These are phyloP conservation scores for Pythium rishiriense DNA, from an alignment of 352 stramenopile species.

Conservation along the genomic window DNA sequence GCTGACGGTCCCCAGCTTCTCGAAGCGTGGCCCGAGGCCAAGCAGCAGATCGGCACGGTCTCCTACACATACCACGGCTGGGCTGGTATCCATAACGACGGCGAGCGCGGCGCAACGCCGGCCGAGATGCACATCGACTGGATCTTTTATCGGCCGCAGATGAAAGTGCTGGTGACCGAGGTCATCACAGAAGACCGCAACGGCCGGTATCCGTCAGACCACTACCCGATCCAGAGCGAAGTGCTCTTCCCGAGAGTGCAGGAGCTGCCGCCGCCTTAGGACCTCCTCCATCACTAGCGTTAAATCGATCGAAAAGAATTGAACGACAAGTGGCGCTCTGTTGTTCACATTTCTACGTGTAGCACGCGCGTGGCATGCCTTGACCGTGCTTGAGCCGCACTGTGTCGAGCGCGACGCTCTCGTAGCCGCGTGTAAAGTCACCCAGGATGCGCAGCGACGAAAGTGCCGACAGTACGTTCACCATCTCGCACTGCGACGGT, in stretches of 20 bases:
- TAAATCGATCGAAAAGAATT: not conserved
- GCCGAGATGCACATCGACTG: conserved; percentile 88
- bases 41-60: conserved; percentile 68
- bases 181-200: conserved; percentile 84
- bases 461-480: conserved; percentile 85
- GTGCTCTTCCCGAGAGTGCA: conserved; percentile 71
- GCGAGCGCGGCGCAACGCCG: conserved; percentile 58
- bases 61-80: conserved; percentile 89
- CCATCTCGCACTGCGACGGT: conserved; percentile 85
- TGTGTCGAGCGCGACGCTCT: conserved; percentile 88
- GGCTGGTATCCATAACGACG: conserved; percentile 82
- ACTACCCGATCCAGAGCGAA: conserved; percentile 86
- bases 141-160: conserved; percentile 84
- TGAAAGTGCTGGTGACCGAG: conserved; percentile 74
- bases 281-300: too few species aligned
- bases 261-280: conserved; percentile 41
- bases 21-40: conserved; percentile 73
- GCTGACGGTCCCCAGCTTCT: conserved; percentile 54
- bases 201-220: conserved; percentile 80
- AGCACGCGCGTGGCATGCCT: conserved; percentile 43
- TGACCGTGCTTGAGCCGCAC: conserved; percentile 68
- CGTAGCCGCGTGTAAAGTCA: conserved; percentile 90
- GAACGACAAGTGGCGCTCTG: not conserved
- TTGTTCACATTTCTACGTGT: conserved; percentile 23
- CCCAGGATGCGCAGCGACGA: conserved; percentile 86